phyloP scores from a whole-genome alignment of 1,139 yeast genomes.

The Candida glucosophila region DNA sequence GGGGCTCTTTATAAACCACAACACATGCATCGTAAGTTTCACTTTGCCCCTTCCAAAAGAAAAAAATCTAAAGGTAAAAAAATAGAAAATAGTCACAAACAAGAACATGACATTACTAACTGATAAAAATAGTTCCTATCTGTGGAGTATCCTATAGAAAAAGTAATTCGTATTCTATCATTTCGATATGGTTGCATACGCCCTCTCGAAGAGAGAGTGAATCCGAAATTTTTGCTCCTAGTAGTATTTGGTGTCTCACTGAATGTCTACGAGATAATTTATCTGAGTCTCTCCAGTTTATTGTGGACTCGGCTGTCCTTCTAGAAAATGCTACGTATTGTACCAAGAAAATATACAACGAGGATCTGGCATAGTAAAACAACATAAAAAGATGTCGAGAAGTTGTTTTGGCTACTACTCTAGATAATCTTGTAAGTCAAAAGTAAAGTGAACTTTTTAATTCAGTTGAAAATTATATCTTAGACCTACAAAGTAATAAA shows the following conservation, averaged over 20 bases:
- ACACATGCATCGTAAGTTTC: constrained; percentile 9
- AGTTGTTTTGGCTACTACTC: too few relatives aligned
- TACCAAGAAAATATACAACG: too few relatives aligned
- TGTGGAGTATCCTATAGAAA: constrained; percentile 14
- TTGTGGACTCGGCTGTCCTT: constrained; percentile 8
- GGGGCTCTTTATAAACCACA: constrained; percentile 10
- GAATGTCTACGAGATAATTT: constrained; percentile 8
- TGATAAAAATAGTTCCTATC: constrained; percentile 9
- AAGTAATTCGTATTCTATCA: constrained; percentile 10
- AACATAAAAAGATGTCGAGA: too few relatives aligned
- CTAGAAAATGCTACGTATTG: constrained; percentile 10
- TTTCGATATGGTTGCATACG: constrained; percentile 16
- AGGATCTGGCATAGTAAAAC: too few relatives aligned
- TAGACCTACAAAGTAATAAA: too few relatives aligned
- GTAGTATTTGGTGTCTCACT: constrained; percentile 6
- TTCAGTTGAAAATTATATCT: too few relatives aligned
- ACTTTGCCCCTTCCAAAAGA: too few relatives aligned
- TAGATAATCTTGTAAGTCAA: too few relatives aligned
- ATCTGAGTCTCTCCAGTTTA: constrained; percentile 5
- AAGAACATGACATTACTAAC: constrained; percentile 3
- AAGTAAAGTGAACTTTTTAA: too few relatives aligned
- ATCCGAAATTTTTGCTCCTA: constrained; percentile 6
- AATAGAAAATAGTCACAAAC: too few relatives aligned
- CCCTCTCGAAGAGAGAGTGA: constrained; percentile 5
- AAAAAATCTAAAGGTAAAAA: too few relatives aligned